phyloP scores from a whole-genome alignment of 306 rosid species.

The Arachis hypogaea region DNA sequence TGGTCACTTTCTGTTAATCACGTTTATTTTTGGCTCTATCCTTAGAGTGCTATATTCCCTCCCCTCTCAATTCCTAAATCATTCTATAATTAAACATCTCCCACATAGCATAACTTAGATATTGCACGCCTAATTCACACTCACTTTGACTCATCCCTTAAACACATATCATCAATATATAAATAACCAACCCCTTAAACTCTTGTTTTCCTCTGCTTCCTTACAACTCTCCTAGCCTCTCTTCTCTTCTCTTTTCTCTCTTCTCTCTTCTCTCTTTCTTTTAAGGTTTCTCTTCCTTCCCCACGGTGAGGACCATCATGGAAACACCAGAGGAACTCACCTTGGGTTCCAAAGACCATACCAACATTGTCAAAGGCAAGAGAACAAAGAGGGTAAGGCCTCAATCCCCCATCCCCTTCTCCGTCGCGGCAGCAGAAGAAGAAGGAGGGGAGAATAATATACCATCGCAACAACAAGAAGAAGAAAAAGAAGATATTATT shows the following conservation, averaged over 20 bases:
- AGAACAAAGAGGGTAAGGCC: constrained; percentile 89
- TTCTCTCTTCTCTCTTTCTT: background rate
- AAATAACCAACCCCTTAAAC: constrained; percentile 16
- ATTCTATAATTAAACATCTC: constrained; percentile 44
- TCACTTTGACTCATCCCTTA: constrained; percentile 45
- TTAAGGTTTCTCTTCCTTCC: constrained; percentile 20
- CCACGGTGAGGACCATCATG: constrained; percentile 52
- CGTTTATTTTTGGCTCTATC: constrained; percentile 43
- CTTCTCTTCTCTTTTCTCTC: background rate
- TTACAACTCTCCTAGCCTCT: constrained; percentile 52
- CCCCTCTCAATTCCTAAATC: constrained; percentile 25
- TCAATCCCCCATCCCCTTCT: constrained; percentile 82
- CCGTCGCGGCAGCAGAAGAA: constrained; percentile 29
- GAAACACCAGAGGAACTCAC: constrained; percentile 61
- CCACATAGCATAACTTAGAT: constrained; percentile 30
- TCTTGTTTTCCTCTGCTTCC: constrained; percentile 59
- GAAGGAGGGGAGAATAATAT: too few species aligned
- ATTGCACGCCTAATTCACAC: constrained; percentile 52
- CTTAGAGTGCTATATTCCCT: constrained; percentile 48
- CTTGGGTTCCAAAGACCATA: constrained; percentile 54
- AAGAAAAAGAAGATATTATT: background rate
- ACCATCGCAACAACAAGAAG: background rate
- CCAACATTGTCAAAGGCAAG: constrained; percentile 70
- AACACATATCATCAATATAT: constrained; percentile 29
- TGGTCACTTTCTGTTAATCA: constrained; percentile 65